phyloP scores from a whole-genome alignment of 345 rosid genomes.

The Barbarea vulgaris region DNA sequence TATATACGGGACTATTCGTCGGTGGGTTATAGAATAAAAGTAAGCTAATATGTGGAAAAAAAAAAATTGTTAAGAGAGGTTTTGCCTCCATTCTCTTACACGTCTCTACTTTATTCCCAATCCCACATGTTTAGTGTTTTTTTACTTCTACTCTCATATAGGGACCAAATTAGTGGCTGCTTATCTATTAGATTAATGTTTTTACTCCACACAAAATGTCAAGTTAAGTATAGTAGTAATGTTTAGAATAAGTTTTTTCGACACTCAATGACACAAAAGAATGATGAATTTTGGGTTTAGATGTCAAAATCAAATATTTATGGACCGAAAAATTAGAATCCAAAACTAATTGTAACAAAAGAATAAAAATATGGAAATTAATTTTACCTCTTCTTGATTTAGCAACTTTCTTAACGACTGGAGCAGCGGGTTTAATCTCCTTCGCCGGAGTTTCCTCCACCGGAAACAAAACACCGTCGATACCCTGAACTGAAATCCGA shows the following conservation, averaged over 20 bases:
- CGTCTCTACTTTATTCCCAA: slow-evolving; percentile 42
- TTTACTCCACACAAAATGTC: not conserved
- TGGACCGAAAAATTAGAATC: not conserved
- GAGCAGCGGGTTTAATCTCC: slow-evolving; percentile 25
- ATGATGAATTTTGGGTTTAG: slow-evolving; percentile 21
- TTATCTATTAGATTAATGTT: slow-evolving; percentile 25
- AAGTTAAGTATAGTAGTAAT: too few species aligned
- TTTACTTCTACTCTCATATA: slow-evolving; percentile 27
- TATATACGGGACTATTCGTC: slow-evolving; percentile 34
- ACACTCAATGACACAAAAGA: slow-evolving; percentile 13
- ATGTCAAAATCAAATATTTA: slow-evolving; percentile 19
- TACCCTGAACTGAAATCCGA: slow-evolving; percentile 91
- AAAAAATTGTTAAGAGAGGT: slow-evolving; percentile 20
- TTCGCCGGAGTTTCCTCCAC: slow-evolving; percentile 47
- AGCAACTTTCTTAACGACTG: slow-evolving; percentile 57
- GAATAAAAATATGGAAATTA: not conserved
- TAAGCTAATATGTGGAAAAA: slow-evolving; percentile 10
- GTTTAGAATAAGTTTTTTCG: not conserved
- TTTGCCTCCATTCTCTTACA: slow-evolving; percentile 31
- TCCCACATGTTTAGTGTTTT: slow-evolving; percentile 33
- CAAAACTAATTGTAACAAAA: not conserved
- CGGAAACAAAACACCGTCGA: slow-evolving; percentile 84
- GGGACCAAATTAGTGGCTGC: slow-evolving; percentile 24
- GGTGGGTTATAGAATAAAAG: slow-evolving; percentile 24
- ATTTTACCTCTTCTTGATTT: slow-evolving; percentile 84